Evolutionary conservation across 352 stramenopile genomes (phyloP).

Genomic region (Globisporangium carolinianum): DNA sequence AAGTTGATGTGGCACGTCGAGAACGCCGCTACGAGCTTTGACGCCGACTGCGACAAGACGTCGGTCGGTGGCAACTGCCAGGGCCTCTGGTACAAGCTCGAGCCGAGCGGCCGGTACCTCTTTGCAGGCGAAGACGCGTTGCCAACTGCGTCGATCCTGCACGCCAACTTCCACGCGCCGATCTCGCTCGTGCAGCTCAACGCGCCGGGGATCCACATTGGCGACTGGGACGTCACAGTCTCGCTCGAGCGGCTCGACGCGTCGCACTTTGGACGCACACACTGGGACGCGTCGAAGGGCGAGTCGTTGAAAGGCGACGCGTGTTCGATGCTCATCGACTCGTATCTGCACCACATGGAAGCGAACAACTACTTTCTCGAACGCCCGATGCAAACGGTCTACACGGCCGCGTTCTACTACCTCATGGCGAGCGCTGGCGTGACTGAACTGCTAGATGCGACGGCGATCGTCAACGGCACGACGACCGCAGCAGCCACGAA

Average conservation of each 20-base stretch:
- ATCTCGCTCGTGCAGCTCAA: slow-evolving; percentile 41
- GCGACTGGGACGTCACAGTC: slow-evolving; percentile 1
- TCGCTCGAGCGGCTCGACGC: slow-evolving; percentile 22
- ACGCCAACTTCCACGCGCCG: slow-evolving; percentile 27
- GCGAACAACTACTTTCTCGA: slow-evolving; percentile 40
- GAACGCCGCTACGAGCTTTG: slow-evolving; percentile 22
- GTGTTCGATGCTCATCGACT: slow-evolving; percentile 39
- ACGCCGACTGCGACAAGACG: slow-evolving; percentile 26
- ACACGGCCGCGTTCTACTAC: slow-evolving; percentile 46
- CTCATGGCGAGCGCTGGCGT: slow-evolving; percentile 34
- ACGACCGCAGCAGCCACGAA: neutral
- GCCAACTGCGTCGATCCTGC: slow-evolving; percentile 15
- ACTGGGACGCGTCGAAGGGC: slow-evolving; percentile 18
- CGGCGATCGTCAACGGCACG: neutral
- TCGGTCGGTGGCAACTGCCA: slow-evolving; percentile 16
- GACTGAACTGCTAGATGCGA: slow-evolving; percentile 16
- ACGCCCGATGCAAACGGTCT: slow-evolving; percentile 31
- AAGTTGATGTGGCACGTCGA: slow-evolving; percentile 28
- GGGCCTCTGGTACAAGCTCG: slow-evolving; percentile 33
- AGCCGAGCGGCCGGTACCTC: slow-evolving; percentile 34
- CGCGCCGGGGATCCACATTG: slow-evolving; percentile 15
- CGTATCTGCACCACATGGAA: slow-evolving; percentile 36
- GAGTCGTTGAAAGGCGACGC: slow-evolving; percentile 14
- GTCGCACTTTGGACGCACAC: slow-evolving; percentile 15
- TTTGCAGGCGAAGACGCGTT: slow-evolving; percentile 30